phyloP scores from a whole-genome alignment of 2,329 filamentous ascomycete genomes.

The Eutypella sp. region DNA sequence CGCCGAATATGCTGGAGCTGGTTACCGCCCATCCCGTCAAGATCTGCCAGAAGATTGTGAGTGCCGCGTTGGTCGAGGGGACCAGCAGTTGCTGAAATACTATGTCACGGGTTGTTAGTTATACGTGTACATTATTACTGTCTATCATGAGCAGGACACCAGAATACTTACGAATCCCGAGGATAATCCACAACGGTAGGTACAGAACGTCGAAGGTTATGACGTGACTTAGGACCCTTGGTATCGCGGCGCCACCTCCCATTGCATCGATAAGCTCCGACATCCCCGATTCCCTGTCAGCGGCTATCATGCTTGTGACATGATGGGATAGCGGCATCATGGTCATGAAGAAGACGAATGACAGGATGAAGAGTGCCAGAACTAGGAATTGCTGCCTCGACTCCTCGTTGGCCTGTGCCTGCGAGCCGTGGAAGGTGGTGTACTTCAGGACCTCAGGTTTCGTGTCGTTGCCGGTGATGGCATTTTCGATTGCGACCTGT shows the following conservation, averaged over 20 bases:
- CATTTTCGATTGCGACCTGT: constrained; percentile 43
- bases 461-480: constrained; percentile 17
- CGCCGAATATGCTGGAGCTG: constrained; percentile 56
- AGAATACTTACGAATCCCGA: constrained; percentile 29
- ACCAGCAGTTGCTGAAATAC: constrained; percentile 28
- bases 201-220: constrained; percentile 66
- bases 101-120: constrained; percentile 42
- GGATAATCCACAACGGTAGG: constrained; percentile 39
- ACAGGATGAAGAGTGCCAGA: constrained; percentile 60
- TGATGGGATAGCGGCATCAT: constrained; percentile 68
- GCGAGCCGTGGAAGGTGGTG: constrained; percentile 22
- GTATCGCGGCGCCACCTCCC: constrained; percentile 61
- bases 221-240: constrained; percentile 58
- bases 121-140: too few relatives aligned
- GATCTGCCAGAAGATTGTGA: constrained; percentile 40
- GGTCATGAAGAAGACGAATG: constrained; percentile 63
- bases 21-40: constrained; percentile 50
- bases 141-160: too few relatives aligned
- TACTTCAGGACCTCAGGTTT: constrained; percentile 16
- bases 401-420: constrained; percentile 48
- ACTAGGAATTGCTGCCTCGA: constrained; percentile 58
- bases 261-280: constrained; percentile 72
- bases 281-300: constrained; percentile 66
- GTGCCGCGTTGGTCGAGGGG: constrained; percentile 21
- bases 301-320: constrained; percentile 63